phyloP scores from a whole-genome alignment of 2,329 filamentous ascomycete genomes.

The Orbilia oligospora region DNA sequence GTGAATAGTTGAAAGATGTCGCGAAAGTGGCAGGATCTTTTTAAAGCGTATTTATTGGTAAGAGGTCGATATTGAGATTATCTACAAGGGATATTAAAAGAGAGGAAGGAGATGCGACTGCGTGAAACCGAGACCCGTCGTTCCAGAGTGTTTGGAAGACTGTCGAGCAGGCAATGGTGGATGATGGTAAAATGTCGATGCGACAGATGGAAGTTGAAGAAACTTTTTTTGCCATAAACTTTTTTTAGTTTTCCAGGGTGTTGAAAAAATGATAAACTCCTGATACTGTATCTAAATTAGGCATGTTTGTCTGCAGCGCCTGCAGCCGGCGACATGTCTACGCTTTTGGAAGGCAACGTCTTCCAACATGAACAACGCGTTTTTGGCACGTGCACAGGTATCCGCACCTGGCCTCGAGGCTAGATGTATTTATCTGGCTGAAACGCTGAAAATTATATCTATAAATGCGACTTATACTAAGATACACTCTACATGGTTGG shows the following conservation, averaged over 20 bases:
- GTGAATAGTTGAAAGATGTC: slow-evolving; percentile 13
- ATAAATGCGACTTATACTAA: too few species aligned
- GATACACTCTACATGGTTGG: too few species aligned
- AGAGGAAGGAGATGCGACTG: background rate
- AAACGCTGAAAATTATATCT: too few species aligned
- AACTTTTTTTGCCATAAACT: slow-evolving; percentile 56
- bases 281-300: slow-evolving; percentile 17
- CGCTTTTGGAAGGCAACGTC: too few species aligned
- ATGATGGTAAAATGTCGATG: slow-evolving; percentile 29
- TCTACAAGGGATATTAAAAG: slow-evolving; percentile 6
- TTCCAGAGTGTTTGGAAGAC: slow-evolving; percentile 39
- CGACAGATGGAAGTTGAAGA: slow-evolving; percentile 49
- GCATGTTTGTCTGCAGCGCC: slow-evolving; percentile 25
- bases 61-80: slow-evolving; percentile 6
- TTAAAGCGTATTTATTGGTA: background rate
- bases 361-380: slow-evolving; percentile 43
- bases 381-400: too few species aligned
- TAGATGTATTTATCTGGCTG: too few species aligned
- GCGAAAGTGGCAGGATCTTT: background rate
- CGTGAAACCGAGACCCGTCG: slow-evolving; percentile 29
- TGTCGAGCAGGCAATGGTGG: slow-evolving; percentile 35
- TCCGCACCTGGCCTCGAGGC: too few species aligned
- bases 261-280: slow-evolving; percentile 36
- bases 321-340: background rate
- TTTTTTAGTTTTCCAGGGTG: slow-evolving; percentile 32